A percentile compares a stretch with the other conserved stretches of the same genome.
Evolutionary conservation across 371 early-diverging fungal genomes (phyloP).

Genomic region (Mortierella sp.): DNA sequence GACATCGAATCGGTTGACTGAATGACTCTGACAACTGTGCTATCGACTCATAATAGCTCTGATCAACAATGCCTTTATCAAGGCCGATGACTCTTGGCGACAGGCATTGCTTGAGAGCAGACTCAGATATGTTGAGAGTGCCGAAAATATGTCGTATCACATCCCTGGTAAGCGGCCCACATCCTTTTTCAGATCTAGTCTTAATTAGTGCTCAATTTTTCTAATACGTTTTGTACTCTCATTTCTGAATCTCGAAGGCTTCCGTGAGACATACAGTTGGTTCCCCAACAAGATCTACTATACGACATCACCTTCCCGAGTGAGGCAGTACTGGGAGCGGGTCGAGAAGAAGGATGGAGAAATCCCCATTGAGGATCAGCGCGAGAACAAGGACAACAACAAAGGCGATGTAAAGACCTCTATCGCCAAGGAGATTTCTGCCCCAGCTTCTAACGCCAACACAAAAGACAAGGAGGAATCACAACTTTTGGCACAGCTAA

Average conservation of each 20-base stretch:
- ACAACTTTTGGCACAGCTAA: no score
- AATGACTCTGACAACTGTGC: background rate
- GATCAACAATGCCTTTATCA: slow-evolving; percentile 25
- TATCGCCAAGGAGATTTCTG: no score
- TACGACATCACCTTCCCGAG: background rate
- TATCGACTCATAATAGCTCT: slow-evolving; percentile 5
- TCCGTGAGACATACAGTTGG: slow-evolving; percentile 3
- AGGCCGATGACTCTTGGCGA: slow-evolving; percentile 22
- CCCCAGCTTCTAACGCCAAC: no score
- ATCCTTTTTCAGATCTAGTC: no score
- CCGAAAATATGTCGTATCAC: slow-evolving; percentile 29
- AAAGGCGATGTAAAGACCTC: no score
- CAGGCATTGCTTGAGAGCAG: slow-evolving; percentile 25
- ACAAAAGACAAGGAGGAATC: no score
- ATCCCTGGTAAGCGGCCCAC: background rate
- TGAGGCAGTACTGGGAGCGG: background rate
- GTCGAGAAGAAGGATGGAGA: no score
- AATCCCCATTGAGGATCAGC: no score
- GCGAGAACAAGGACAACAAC: no score
- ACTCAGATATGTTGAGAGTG: slow-evolving; percentile 16
- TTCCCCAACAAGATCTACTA: slow-evolving; percentile 16
- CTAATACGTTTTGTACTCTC: no score
- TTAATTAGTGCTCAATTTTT: no score
- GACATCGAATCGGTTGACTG: no score
- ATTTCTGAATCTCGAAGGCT: slow-evolving; percentile 3